Conservation (phyloP, 2,329 filamentous ascomycete genomes). For the Colletotrichum aenigma region DNA sequence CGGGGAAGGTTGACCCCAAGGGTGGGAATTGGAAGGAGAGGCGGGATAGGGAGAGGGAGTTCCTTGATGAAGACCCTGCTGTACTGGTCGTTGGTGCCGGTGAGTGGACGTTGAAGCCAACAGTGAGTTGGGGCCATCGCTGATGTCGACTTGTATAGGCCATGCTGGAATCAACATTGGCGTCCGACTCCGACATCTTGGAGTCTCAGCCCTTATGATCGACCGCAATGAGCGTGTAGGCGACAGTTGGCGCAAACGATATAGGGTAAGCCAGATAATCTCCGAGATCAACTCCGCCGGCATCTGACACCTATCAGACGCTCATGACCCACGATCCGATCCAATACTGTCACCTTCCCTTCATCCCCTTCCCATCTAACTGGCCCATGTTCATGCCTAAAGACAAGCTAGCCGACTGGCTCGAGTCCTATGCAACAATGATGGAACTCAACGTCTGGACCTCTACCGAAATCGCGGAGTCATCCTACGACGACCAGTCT, state of each 20-base stretch:
- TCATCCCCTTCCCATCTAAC: constrained; percentile 64
- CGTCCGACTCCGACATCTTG: constrained; percentile 63
- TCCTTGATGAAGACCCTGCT: constrained; percentile 54
- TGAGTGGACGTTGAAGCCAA: constrained; percentile 32
- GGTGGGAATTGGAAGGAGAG: constrained; percentile 66
- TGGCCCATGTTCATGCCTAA: constrained; percentile 77
- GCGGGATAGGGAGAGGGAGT: constrained; percentile 51
- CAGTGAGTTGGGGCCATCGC: neutral
- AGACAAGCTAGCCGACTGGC: constrained; percentile 72
- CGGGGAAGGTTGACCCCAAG: constrained; percentile 58
- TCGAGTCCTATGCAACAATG: constrained; percentile 66
- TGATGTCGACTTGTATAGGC: constrained; percentile 37
- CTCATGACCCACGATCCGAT: constrained; percentile 73
- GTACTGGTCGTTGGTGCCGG: constrained; percentile 62
- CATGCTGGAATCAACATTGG: constrained; percentile 64
- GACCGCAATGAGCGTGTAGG: constrained; percentile 63
- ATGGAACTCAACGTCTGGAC: constrained; percentile 75
- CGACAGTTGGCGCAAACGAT: constrained; percentile 68
- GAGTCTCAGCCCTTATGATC: constrained; percentile 60
- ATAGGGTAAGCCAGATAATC: constrained; percentile 32
- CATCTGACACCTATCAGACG: constrained; percentile 41
- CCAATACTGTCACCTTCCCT: constrained; percentile 66
- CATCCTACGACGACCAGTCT: constrained; percentile 53
- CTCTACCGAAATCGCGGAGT: constrained; percentile 49
- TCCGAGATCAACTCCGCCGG: neutral